Conservation (phyloP, 176 grass and related monocot genomes). For the Zea mays region Zm-B73-REFERENCE-NAM-5.0 NC_050105.1:21956501-21957000, state of each 20-base stretch:
- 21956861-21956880: slow-evolving; percentile 59
- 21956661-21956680: neutral
- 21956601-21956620: neutral
- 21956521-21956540: too few species aligned
- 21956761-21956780: slow-evolving; percentile 77
- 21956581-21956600: neutral
- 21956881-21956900: slow-evolving; percentile 56
- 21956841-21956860: slow-evolving; percentile 4
- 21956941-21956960: slow-evolving; percentile 23
- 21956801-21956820: slow-evolving; percentile 29
- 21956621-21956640: neutral
- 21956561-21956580: too few species aligned
- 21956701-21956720: slow-evolving; percentile 16
- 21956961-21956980: neutral
- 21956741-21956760: slow-evolving; percentile 89
- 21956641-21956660: neutral
- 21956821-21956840: slow-evolving; percentile 1
- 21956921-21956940: slow-evolving; percentile 41
- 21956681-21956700: neutral
- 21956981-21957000: slow-evolving; percentile 15
- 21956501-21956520: too few species aligned
- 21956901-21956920: slow-evolving; percentile 75
- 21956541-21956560: too few species aligned
- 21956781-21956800: slow-evolving; percentile 67
- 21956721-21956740: slow-evolving; percentile 18